These are phyloP conservation scores for Yamadazyma triangularis DNA, from an alignment of 1,139 yeast genomes.

Conservation along the genomic window DNA sequence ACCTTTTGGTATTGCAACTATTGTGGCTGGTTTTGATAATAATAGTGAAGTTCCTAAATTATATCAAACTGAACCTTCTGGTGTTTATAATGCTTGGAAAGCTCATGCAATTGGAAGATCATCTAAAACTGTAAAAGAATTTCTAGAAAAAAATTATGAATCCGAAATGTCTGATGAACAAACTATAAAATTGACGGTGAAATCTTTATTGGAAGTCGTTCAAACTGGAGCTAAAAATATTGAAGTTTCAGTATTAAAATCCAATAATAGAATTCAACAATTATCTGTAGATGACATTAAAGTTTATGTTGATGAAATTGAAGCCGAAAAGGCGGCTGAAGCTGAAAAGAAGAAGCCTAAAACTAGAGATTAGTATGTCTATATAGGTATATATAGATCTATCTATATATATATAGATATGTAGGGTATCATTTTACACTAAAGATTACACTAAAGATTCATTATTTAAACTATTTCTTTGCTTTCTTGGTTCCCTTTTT, in stretches of 20 bases:
- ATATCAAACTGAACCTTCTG: conserved; percentile 96
- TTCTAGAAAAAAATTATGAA: conserved; percentile 84
- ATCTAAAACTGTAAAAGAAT: conserved; percentile 91
- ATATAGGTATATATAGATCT: not conserved
- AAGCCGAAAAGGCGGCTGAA: conserved; percentile 86
- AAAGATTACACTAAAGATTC: conserved; percentile 1
- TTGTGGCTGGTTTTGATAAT: conserved; percentile 93
- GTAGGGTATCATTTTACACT: not conserved
- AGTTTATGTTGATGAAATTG: conserved; percentile 75
- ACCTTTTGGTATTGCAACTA: conserved; percentile 91
- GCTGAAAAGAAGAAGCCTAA: conserved; percentile 78
- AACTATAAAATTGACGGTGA: conserved; percentile 77
- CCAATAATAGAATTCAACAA: conserved; percentile 51
- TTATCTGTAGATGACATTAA: conserved; percentile 73
- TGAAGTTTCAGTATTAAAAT: conserved; percentile 83
- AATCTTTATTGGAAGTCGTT: conserved; percentile 88
- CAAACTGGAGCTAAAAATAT: conserved; percentile 97
- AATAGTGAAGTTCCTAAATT: conserved; percentile 77
- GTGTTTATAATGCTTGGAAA: conserved; percentile 98
- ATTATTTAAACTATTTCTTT: conserved; percentile 6
- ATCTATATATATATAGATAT: conserved; percentile 2
- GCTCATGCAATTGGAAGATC: conserved; percentile 97
- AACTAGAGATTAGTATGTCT: conserved; percentile 17
- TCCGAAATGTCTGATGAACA: conserved; percentile 66
- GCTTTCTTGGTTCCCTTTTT: conserved; percentile 16